phyloP scores from a whole-genome alignment of 495 filamentous ascomycete genomes.

The Hypomontagnella submonticulosa region DNA sequence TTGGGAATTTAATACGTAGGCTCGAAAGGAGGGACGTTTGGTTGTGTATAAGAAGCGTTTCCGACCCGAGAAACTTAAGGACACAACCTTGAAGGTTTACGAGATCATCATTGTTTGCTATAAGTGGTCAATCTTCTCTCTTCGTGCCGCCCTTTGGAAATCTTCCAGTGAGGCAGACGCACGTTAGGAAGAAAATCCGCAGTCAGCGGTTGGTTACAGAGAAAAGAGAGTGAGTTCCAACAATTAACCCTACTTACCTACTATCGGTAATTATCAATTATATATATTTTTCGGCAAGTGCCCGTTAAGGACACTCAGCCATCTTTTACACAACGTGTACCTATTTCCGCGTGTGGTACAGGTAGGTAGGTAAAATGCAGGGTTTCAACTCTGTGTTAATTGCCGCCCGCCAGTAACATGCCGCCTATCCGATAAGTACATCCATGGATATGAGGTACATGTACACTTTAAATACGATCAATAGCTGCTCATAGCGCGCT shows the following conservation, averaged over 20 bases:
- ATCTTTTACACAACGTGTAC: slow-evolving; percentile 26
- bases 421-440: slow-evolving; percentile 19
- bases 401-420: slow-evolving; percentile 11
- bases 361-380: slow-evolving; percentile 15
- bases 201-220: neutral
- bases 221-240: slow-evolving; percentile 6
- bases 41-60: neutral
- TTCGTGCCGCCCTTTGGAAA: slow-evolving; percentile 10
- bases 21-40: slow-evolving; percentile 1
- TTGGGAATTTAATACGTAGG: neutral
- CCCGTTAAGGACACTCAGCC: slow-evolving; percentile 32
- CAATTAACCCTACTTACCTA: neutral
- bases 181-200: slow-evolving; percentile 15
- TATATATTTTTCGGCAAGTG: slow-evolving; percentile 6
- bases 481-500: too few species aligned
- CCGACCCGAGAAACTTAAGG: slow-evolving; percentile 8
- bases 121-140: slow-evolving; percentile 15
- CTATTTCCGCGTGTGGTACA: slow-evolving; percentile 9
- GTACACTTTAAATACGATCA: too few species aligned
- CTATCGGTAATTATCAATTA: neutral
- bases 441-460: neutral
- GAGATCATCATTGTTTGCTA: slow-evolving; percentile 16
- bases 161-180: slow-evolving; percentile 13
- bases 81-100: neutral
- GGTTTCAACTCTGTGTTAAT: slow-evolving; percentile 1